phyloP scores from a whole-genome alignment of 2,329 filamentous ascomycete genomes.

The Aspergillus novoparasiticus region DNA sequence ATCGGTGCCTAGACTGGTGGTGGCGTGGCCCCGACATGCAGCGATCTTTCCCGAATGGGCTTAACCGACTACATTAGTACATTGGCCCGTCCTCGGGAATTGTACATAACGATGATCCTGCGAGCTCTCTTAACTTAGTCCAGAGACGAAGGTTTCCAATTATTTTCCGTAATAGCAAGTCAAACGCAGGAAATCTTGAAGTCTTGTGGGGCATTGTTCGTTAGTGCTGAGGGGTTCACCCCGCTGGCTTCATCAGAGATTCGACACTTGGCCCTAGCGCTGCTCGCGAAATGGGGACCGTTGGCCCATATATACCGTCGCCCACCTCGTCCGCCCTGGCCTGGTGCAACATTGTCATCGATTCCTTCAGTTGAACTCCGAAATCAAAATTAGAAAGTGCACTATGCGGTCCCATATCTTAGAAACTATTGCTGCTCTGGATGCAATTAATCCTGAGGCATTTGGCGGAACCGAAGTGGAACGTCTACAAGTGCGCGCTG shows the following conservation, averaged over 20 bases:
- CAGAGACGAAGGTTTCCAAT: neutral
- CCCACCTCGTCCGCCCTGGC: neutral
- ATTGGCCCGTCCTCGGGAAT: neutral
- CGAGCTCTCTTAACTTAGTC: neutral
- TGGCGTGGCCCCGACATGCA: neutral
- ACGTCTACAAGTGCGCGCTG: conserved; percentile 28
- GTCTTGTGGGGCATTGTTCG: neutral
- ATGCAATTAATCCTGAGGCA: conserved; percentile 18
- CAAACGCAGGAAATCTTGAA: neutral
- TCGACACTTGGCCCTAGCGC: neutral
- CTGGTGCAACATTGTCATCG: neutral
- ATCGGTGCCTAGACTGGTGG: neutral
- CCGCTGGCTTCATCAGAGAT: neutral
- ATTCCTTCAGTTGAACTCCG: neutral
- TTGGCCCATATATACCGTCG: neutral
- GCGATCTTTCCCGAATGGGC: neutral
- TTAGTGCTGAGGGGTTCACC: neutral
- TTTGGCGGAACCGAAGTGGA: conserved; percentile 26
- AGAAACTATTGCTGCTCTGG: conserved; percentile 21
- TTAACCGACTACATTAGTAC: neutral
- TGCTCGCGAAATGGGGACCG: neutral
- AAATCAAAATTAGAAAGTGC: neutral
- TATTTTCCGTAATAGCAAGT: neutral
- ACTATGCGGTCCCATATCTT: conserved; percentile 19
- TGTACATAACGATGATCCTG: neutral